phyloP scores from a whole-genome alignment of 345 rosid genomes.

The Capsella bursapastoris region DNA sequence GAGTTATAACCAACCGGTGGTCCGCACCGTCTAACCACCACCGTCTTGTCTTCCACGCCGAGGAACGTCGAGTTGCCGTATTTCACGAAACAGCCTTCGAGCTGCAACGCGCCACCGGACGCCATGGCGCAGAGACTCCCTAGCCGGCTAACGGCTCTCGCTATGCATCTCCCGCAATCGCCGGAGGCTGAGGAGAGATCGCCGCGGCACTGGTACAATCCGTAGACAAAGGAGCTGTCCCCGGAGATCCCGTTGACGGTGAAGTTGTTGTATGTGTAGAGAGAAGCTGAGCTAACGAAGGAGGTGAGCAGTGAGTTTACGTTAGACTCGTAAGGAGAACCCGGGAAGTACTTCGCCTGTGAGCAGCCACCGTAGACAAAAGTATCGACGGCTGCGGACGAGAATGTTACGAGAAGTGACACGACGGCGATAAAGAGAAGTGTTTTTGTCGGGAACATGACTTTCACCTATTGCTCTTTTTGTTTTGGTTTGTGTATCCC shows the following conservation, averaged over 20 bases:
- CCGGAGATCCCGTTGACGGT: constrained; percentile 48
- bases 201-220: constrained; percentile 90
- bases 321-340: constrained; percentile 69
- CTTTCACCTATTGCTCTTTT: constrained; percentile 10
- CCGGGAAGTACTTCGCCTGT: constrained; percentile 54
- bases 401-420: constrained; percentile 38
- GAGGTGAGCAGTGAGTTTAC: constrained; percentile 86
- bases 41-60: constrained; percentile 62
- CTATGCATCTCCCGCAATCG: constrained; percentile 70
- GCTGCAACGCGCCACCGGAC: constrained; percentile 77
- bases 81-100: constrained; percentile 71
- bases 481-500: background rate
- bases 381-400: constrained; percentile 58
- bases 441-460: constrained; percentile 24
- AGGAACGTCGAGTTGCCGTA: constrained; percentile 64
- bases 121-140: constrained; percentile 61
- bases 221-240: constrained; percentile 50
- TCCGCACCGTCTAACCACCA: constrained; percentile 63
- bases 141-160: constrained; percentile 65
- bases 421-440: constrained; percentile 26
- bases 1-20: constrained; percentile 59
- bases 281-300: constrained; percentile 80
- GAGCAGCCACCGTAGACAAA: constrained; percentile 90
- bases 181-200: constrained; percentile 61
- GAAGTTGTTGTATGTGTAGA: constrained; percentile 69